Percentiles rank a stretch among this genome's conserved stretches.
Conservation (phyloP, 2,329 filamentous ascomycete species). For the Monosporascus sp. region DNA sequence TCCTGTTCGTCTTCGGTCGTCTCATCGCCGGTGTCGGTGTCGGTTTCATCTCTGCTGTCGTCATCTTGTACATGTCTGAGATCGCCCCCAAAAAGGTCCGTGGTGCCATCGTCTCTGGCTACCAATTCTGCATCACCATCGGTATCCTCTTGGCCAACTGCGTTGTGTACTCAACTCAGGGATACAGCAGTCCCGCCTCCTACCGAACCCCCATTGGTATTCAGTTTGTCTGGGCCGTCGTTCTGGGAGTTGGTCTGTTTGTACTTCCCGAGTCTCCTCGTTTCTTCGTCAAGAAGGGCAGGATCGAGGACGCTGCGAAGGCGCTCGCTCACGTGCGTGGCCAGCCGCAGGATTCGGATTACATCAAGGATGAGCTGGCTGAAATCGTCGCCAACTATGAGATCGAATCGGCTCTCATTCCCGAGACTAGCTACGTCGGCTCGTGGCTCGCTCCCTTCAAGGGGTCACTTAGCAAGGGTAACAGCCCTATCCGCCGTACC, state of each 20-base stretch:
- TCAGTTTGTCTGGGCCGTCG: constrained; percentile 51
- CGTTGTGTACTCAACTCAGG: constrained; percentile 61
- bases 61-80: constrained; percentile 68
- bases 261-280: constrained; percentile 61
- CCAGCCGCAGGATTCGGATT: constrained; percentile 58
- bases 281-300: constrained; percentile 64
- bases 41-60: constrained; percentile 62
- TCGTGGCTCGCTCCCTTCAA: constrained; percentile 57
- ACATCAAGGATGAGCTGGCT: constrained; percentile 62
- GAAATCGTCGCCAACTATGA: constrained; percentile 72
- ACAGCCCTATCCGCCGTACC: constrained; percentile 53
- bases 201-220: constrained; percentile 69
- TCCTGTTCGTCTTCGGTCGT: constrained; percentile 57
- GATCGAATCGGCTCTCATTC: constrained; percentile 59
- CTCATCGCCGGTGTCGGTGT: constrained; percentile 61
- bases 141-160: constrained; percentile 65
- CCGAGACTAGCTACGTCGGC: constrained; percentile 48
- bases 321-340: constrained; percentile 58
- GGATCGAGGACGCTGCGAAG: constrained; percentile 53
- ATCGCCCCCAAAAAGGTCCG: constrained; percentile 57
- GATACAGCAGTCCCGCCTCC: constrained; percentile 52
- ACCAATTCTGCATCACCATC: constrained; percentile 74
- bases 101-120: constrained; percentile 67
- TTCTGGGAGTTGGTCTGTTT: constrained; percentile 32
- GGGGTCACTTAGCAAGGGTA: constrained; percentile 49